Conservation (phyloP, 2,329 filamentous ascomycete genomes). For the Xylaria sp. region DNA sequence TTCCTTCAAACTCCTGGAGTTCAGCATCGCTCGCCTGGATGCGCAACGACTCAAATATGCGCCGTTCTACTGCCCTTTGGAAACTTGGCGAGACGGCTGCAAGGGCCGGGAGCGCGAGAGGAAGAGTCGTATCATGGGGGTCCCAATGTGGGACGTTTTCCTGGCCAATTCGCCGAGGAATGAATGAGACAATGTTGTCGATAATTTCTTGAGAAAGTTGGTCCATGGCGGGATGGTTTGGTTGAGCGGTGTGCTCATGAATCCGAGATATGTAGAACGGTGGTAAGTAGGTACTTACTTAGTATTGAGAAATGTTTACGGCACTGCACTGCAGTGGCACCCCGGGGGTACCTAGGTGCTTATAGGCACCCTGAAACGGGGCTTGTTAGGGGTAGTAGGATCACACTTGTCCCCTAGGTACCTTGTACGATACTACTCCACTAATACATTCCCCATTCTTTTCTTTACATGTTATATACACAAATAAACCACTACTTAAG, state of each 20-base stretch:
- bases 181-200: slow-evolving; percentile 6
- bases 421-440: too few species aligned
- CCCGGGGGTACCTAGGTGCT: too few species aligned
- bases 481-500: too few species aligned
- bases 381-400: too few species aligned
- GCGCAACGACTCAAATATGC: neutral
- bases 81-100: slow-evolving; percentile 15
- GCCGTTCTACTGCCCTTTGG: slow-evolving; percentile 15
- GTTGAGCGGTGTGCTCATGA: neutral
- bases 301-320: too few species aligned
- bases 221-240: neutral
- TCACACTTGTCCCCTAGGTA: too few species aligned
- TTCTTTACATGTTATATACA: too few species aligned
- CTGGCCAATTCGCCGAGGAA: neutral
- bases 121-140: too few species aligned
- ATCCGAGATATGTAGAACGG: neutral
- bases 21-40: neutral
- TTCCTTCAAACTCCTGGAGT: neutral
- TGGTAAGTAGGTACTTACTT: too few species aligned
- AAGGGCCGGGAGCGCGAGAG: slow-evolving; percentile 1
- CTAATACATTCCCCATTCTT: too few species aligned
- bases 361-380: too few species aligned
- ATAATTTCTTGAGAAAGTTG: slow-evolving; percentile 5
- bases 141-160: neutral
- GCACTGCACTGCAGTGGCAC: too few species aligned